Evolutionary conservation across 192 early-diverging fungal species (phyloP), one percentile per base, ranked within the genome.

Genomic region (Mortierella hygrophila): DNA sequence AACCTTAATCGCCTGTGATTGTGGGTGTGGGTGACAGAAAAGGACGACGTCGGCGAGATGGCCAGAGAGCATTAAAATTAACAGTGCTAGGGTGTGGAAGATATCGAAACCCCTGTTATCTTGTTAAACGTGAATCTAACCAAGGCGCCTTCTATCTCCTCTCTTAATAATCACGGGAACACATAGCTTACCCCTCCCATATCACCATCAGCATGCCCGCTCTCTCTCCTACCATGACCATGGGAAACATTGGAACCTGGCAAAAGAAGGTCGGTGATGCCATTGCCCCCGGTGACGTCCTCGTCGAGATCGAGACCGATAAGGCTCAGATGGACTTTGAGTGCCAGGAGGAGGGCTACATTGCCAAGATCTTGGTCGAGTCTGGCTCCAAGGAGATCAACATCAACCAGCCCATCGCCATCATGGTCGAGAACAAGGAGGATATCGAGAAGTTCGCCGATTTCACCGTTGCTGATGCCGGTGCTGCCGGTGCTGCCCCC

Each of bases 281-380:
- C 74, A 92, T 98, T 77, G 80, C 89, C 29, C 94, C 97, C 41
- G 98, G 98, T 57, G 98, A 99, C 88, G 94, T 98, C 49, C 89
- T 99, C 54, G 93, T 97, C 35, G 97, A 98, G 88, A 97, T 99
- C 75, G 98, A 99, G 88, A 99, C 98, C 40, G 98, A 99, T 88
- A 99, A 99, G 95, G 98, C 98, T 18, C 96, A 97, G 88, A 99
- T 99, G 97, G 98, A 99, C 85, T 97, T 99, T 75, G 98, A 99
- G 89, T 98, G 96, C 80, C 97, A 99, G 90, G 98, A 99, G 79
- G 98, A 99, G 81, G 98, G 98, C 26, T 96, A 94, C 76, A 85
- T 99, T 70, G 98, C 97, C 87, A 97, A 98, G 94, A 95, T 98
- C 81, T 92, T 99, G 88, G 88, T 95, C 44, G 93, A 94, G 16